Evolutionary conservation across 2,329 filamentous ascomycete species (phyloP), one percentile per base, ranked within the genome.

Genomic region (Cladosporium cucumerinum): DNA sequence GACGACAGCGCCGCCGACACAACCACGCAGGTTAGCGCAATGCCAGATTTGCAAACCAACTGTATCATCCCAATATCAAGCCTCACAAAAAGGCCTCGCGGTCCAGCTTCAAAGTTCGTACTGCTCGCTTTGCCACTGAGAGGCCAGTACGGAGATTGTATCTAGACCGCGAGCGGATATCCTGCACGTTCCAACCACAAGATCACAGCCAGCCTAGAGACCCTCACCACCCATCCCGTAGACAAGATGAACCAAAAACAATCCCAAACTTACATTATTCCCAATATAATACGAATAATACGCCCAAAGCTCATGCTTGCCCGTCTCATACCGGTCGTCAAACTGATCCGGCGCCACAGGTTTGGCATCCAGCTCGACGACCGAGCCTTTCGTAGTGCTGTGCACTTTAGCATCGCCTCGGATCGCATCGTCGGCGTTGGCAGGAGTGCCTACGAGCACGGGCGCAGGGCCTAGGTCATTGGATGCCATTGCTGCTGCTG

Each of bases 221-320:
- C 18, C 5, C 36, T 10, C 36, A 43, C 36, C 36, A 43, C 18
- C 18, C 36, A 43, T n/a, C 36, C 12, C 30, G 6, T 5, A 16
- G 18, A 5, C 16, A 39, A 5, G 1, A 43, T n/a, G 5, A 43
- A 14, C 36, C 34, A 39, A 43, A 23, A 21, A 46, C 10, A 10
- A 4, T 3, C n/a, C 32, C 21, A 54, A 32, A 52, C 60, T 55
- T 62, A 62, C 60, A 73, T 89, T 89, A 72, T 88, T 85, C 55
- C 87, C 87, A 60, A 89, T 83, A 72, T 89, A 89, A 75, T 89
- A 89, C 66, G 78, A 78, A 67, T 73, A 75, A 57, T 70, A 70
- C 28, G 66, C 65, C 74, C 74, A 87, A 10, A 86, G 83, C 71
- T 87, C 85, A 72, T 73, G 78, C 64, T 76, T 79, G 2, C 81